Base-by-base conservation (phyloP, 495 filamentous ascomycete genomes). In the Friedmanniomyces simplex region DNA sequence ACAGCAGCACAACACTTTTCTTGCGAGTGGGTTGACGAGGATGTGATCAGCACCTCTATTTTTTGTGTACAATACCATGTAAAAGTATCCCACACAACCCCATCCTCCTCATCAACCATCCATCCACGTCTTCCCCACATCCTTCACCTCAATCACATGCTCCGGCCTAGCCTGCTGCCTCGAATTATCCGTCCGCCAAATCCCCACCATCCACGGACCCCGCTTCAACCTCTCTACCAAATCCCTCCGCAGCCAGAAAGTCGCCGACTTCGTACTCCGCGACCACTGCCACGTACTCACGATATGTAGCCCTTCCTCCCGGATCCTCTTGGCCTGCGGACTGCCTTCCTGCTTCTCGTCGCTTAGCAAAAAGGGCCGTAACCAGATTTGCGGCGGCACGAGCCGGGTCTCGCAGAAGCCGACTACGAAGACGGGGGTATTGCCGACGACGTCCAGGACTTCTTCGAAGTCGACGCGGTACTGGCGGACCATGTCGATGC, bases 231-330 rank as follows among this genome's bases (percentile, higher is more conserved):
- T 36, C 12, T 52, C 50, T 28, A 52, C 36, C 11, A 37, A 22
- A 39, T 52, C 50, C 25, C 32, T 39, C 21, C 50, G 32, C 7
- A 52, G 32, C 50, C 50, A 52, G 32, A 52, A 52, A 12, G 50
- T 36, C 16, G 50, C 50, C 32, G 21, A 3, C 50, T 32, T 25
- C 13, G 22, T 32, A 16, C 12, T 18, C 28, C 36, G 13, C 32
- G 26, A 2, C 28, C 32, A 52, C 11, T 8, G 3, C 50, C 50
- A 52, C 10, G 50, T 52, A 21, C 10, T 52, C 13, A 52, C 25
- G 10, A 52, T 52, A 18, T 52, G 50, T 18, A 37, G 21, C 6
- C 50, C 50, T 24, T 52, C n/a, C 21, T 52, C 50, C 18, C 50
- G 50, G 10, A 52, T 13, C 50, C 24, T 34, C 50, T 52, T 52